Evolutionary conservation across 2,329 filamentous ascomycete species (phyloP).

Genomic region (Phoma sp.): DNA sequence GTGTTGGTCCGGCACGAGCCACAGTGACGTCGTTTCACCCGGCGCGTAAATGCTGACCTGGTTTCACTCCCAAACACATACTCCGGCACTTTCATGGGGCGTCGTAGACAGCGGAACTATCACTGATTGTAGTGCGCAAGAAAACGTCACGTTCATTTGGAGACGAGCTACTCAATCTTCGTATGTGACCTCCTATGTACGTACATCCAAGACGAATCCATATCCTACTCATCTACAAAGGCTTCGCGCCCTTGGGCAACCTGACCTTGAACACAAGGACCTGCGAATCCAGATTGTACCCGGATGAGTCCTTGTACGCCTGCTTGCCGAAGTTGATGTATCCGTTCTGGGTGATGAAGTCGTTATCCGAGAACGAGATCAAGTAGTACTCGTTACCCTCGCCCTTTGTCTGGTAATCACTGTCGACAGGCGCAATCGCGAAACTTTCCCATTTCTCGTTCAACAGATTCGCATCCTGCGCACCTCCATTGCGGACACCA

Average conservation of each 20-base stretch:
- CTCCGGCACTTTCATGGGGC: too few relatives aligned
- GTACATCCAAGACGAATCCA: too few relatives aligned
- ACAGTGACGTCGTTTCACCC: slow-evolving; percentile 6
- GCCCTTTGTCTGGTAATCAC: slow-evolving; percentile 47
- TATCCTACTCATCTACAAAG: slow-evolving; percentile 22
- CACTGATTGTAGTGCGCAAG: too few relatives aligned
- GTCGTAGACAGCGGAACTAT: too few relatives aligned
- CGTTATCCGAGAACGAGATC: slow-evolving; percentile 73
- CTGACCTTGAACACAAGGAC: slow-evolving; percentile 67
- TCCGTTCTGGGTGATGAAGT: slow-evolving; percentile 76
- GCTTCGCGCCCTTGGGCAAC: slow-evolving; percentile 50
- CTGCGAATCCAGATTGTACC: slow-evolving; percentile 67
- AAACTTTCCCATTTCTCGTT: slow-evolving; percentile 83
- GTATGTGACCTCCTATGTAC: too few relatives aligned
- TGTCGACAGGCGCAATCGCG: slow-evolving; percentile 63
- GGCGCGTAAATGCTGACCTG: neutral
- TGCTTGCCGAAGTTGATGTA: slow-evolving; percentile 64
- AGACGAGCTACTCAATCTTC: too few relatives aligned
- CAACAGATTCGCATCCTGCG: slow-evolving; percentile 63
- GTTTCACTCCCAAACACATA: neutral
- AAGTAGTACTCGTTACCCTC: slow-evolving; percentile 72
- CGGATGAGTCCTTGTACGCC: slow-evolving; percentile 63
- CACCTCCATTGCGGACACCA: slow-evolving; percentile 71
- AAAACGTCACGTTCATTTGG: too few relatives aligned
- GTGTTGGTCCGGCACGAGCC: slow-evolving; percentile 4